Evolutionary conservation across 306 rosid species (phyloP).

Genomic region (Trichosanthes cucumerina): DNA sequence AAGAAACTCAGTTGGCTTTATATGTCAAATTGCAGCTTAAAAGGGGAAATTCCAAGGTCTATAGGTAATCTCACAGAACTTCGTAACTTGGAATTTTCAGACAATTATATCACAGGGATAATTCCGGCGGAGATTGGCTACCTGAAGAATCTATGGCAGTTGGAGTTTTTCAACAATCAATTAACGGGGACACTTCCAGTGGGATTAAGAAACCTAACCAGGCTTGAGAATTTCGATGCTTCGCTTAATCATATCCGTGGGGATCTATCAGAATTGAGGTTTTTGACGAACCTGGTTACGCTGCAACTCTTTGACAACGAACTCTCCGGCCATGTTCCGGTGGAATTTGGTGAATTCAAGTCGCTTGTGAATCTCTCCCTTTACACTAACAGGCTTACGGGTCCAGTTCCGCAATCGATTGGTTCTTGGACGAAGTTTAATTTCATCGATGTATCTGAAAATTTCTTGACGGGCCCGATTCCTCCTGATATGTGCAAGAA

Average conservation of each 20-base stretch:
- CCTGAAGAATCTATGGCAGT: conserved; percentile 62
- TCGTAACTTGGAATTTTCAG: conserved; percentile 41
- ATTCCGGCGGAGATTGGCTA: conserved; percentile 60
- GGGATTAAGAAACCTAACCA: conserved; percentile 42
- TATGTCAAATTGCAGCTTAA: conserved; percentile 42
- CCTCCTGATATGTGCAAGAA: conserved; percentile 76
- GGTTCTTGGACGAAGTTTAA: conserved; percentile 54
- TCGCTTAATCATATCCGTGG: conserved; percentile 50
- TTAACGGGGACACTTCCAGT: conserved; percentile 59
- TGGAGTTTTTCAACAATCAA: conserved; percentile 42
- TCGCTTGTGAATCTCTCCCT: conserved; percentile 38
- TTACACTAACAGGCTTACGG: conserved; percentile 52
- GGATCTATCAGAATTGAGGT: conserved; percentile 43
- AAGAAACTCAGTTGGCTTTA: conserved; percentile 54
- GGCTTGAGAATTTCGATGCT: conserved; percentile 45
- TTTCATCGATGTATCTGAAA: conserved; percentile 74
- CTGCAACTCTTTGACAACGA: conserved; percentile 51
- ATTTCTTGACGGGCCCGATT: conserved; percentile 51
- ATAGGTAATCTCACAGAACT: conserved; percentile 63
- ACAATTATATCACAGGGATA: conserved; percentile 43
- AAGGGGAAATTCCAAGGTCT: conserved; percentile 51
- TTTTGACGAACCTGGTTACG: conserved; percentile 30
- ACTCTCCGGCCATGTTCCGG: conserved; percentile 50
- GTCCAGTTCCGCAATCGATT: conserved; percentile 54
- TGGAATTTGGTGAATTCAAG: conserved; percentile 65